These are phyloP conservation scores for Malus hybrid DNA, from an alignment of 331 rosid genomes.

Conservation along the genomic window DNA sequence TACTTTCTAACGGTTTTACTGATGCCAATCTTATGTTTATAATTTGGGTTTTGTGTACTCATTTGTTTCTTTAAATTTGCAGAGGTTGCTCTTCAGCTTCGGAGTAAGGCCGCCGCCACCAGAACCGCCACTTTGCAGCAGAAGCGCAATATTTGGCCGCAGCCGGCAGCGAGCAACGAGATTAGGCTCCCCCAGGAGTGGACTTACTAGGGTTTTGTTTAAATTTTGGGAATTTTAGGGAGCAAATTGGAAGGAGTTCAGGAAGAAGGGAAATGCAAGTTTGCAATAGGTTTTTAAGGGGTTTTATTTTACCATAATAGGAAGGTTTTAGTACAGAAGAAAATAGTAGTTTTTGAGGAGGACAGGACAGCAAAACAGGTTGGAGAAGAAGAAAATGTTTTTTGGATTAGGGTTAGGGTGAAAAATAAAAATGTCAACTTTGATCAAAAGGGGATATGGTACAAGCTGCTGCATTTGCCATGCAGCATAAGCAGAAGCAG, in stretches of 20 bases:
- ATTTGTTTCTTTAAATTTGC: neutral
- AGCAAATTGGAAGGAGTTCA: too few species aligned
- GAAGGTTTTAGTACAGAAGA: slow-evolving; percentile 2
- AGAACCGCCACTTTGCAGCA: slow-evolving; percentile 18
- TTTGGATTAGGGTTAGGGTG: slow-evolving; percentile 11
- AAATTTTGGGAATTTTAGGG: neutral
- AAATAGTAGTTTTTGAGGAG: neutral
- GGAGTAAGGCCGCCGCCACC: slow-evolving; percentile 2
- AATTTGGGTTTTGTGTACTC: neutral
- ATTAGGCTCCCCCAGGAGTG: slow-evolving; percentile 79
- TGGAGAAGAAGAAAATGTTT: neutral
- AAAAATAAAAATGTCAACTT: slow-evolving; percentile 31
- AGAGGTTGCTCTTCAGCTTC: slow-evolving; percentile 30
- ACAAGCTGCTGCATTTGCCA: neutral
- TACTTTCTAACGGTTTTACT: neutral
- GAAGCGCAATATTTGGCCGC: slow-evolving; percentile 33
- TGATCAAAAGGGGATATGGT: neutral
- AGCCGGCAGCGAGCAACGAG: slow-evolving; percentile 38
- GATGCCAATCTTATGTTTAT: neutral
- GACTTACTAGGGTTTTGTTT: slow-evolving; percentile 50
- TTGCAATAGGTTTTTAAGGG: slow-evolving; percentile 11
- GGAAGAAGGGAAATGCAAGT: neutral
- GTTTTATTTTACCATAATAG: neutral
- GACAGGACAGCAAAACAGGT: neutral
- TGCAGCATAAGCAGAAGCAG: too few species aligned